A percentile compares a stretch with the other conserved stretches of the same genome.
These are phyloP conservation scores for Solanum etuberosum DNA, from an alignment of 257 asterid species.

Conservation along the genomic window DNA sequence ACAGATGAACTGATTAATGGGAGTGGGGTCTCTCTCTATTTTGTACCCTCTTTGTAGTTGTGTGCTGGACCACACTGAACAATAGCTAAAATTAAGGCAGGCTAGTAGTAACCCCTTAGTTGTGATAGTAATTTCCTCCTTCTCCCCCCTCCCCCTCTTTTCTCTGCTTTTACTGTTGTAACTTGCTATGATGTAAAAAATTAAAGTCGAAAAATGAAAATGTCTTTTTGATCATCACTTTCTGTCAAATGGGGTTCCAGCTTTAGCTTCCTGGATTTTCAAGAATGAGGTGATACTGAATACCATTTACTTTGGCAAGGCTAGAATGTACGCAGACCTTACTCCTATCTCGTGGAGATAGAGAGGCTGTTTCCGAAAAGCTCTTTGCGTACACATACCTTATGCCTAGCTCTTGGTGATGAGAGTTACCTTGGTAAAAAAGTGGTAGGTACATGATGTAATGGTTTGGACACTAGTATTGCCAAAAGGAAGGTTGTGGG, in stretches of 20 bases:
- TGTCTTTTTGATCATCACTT: background rate
- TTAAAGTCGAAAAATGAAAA: background rate
- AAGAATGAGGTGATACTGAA: background rate
- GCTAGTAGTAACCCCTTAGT: constrained; percentile 1
- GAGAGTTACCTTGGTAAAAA: background rate
- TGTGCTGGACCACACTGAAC: constrained; percentile 51
- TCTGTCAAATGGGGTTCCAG: background rate
- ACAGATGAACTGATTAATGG: constrained; percentile 66
- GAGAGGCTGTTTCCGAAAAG: background rate
- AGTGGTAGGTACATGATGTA: background rate
- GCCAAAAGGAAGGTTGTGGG: background rate
- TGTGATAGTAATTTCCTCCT: background rate
- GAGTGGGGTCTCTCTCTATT: constrained; percentile 50
- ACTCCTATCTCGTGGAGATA: background rate
- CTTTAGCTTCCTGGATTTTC: background rate
- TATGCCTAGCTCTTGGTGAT: background rate
- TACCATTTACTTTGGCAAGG: background rate
- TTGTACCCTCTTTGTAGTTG: constrained; percentile 48
- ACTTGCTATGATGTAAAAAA: background rate
- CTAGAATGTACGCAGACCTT: background rate
- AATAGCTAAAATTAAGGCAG: background rate
- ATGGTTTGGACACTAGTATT: background rate
- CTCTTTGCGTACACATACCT: no score
- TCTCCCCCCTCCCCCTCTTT: background rate
- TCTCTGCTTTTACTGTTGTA: background rate